Evolutionary conservation across 352 stramenopile species (phyloP), one percentile per base, ranked within the genome.

Genomic region (Phytophthora palmivora): DNA sequence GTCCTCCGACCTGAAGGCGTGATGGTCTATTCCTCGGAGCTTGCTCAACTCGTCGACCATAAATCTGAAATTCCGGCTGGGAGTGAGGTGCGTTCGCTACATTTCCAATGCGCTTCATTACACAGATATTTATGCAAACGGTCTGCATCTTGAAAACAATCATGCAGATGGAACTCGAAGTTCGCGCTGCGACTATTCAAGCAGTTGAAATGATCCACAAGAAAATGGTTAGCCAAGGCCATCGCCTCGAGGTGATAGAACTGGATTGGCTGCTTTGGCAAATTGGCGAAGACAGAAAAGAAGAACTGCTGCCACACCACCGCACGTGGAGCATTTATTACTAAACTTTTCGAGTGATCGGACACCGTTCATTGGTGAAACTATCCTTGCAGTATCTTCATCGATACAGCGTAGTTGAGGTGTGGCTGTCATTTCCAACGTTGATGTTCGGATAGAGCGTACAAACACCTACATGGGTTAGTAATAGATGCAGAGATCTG

Each of bases 231-330:
- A 52, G 19, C 1, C 56, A 49, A 16, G 83, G 76, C 11, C 67
- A 79, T 43, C 24, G 34, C 8, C 78, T 90, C 14, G 77, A 87
- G 28, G 82, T 95, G 19, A 82, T 91, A 34, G 87, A 96, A 55
- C 78, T 96, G 18, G 89, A 97, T 68, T 97, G 89, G 89, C 56
- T 94, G 22, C 69, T 97, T 7, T 97, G 89, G 89, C 83, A 96
- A 58, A 87, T 86, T 58, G 89, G 89, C 3, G 89, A 97, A 45
- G 63, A 84, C 49, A 76, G 63, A 57, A 96, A 94, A 50, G 75
- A 94, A 22, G n/a, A 57, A n/a, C 59, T 96, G 36, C 56, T 78
- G 48, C 82, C 84, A 24, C 85, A 97, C 63, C 89, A 97, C 65
- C 82, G 87, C 43, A 95, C 85, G 37, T 76, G 88, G 18, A 96